Base-by-base conservation (phyloP, 1,139 yeast genomes). In the Scheffersomyces insectosa region DNA sequence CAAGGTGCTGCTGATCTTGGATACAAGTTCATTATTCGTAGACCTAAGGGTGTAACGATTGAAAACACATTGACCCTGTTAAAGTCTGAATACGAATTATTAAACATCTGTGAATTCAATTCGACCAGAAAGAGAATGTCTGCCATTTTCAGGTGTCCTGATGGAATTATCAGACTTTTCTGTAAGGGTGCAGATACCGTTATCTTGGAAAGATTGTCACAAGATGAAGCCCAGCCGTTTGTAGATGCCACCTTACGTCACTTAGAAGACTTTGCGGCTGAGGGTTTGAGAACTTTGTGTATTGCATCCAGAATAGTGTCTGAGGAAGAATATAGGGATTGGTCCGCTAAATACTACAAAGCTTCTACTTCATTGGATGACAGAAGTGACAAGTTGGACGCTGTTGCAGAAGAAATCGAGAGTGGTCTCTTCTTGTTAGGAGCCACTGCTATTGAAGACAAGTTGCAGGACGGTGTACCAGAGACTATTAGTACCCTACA, bases 111-210 rank as follows among this genome's bases (percentile, higher is more conserved):
- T 68, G 99, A 95, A 62, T 95, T 95, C 69, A 95, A 93, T 62
- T 91, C 98, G 1, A 91, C 99, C 0, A 81, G 99, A 66, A 95
- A 95, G 67, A 81, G 99, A 69, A 95, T 95, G 99, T 88, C 97
- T 39, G 95, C 97, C 0, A 83, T 93, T 40, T 88, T 90, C 65
- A 77, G 96, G 59, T 86, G 95, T 54, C 98, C 99, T 0, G 99
- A 95, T 71, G 97, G 97, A 1, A 75, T 84, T 15, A 88, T 95
- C 37, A 77, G 96, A 47, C 69, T 95, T 40, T 90, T 88, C 60
- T 90, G 97, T 63, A 95, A 95, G 65, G 99, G 99, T 58, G 99
- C 99, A 3, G 99, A 95, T 63, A 89, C 96, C 7, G 99, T 93
- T 1, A 90, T 95, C 44, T 69, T 91, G 53, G 97, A 91, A 60